These are phyloP conservation scores for Aspergillus bridgeri DNA, from an alignment of 495 filamentous ascomycete species.

Conservation along the genomic window DNA sequence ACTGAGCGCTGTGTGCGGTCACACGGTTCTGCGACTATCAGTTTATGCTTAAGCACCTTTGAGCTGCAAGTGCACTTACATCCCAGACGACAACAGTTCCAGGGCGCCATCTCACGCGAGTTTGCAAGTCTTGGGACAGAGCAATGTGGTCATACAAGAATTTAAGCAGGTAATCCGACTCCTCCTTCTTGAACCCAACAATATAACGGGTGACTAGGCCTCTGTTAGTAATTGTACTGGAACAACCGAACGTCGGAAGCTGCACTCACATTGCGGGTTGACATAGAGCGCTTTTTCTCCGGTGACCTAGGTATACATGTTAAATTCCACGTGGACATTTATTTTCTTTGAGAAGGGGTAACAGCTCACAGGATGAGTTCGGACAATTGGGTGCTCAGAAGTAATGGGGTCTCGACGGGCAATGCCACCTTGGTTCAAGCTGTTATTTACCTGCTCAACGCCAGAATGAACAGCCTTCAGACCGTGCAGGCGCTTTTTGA, in stretches of 20 bases:
- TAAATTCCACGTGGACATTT: background rate
- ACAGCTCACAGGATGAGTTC: constrained; percentile 54
- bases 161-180: constrained; percentile 61
- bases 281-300: constrained; percentile 83
- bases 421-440: constrained; percentile 46
- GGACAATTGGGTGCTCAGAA: constrained; percentile 56
- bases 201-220: constrained; percentile 54
- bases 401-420: constrained; percentile 53
- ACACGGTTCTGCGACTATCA: constrained; percentile 58
- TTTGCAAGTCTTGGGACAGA: constrained; percentile 55
- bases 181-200: constrained; percentile 65
- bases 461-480: constrained; percentile 58
- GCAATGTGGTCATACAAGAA: constrained; percentile 66
- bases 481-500: constrained; percentile 56
- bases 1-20: constrained; percentile 70
- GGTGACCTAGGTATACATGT: constrained; percentile 16
- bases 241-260: constrained; percentile 10
- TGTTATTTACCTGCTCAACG: constrained; percentile 49
- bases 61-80: constrained; percentile 27
- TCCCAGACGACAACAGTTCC: constrained; percentile 64
- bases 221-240: background rate
- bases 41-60: background rate
- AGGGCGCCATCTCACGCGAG: constrained; percentile 54
- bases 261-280: constrained; percentile 74
- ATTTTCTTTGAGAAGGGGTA: constrained; percentile 31